Evolutionary conservation across 2,329 filamentous ascomycete genomes (phyloP).

Genomic region (Ophiocordyceps camponoti-rufipedis): DNA sequence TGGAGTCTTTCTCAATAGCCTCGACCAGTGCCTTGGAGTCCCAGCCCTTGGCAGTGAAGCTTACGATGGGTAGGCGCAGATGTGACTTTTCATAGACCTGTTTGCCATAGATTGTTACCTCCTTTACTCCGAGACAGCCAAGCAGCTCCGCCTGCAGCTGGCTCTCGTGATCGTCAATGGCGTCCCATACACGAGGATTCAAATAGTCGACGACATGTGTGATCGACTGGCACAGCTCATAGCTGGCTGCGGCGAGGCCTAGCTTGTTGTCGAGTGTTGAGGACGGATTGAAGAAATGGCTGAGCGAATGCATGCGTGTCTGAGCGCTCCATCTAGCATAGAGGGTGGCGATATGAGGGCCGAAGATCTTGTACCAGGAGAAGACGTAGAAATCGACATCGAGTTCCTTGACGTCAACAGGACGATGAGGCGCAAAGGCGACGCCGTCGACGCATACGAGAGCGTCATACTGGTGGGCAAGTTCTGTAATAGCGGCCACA

Average conservation of each 20-base stretch:
- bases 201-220: slow-evolving; percentile 45
- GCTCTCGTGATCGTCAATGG: slow-evolving; percentile 39
- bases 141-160: slow-evolving; percentile 40
- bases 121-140: slow-evolving; percentile 34
- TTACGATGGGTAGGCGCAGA: slow-evolving; percentile 45
- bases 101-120: slow-evolving; percentile 30
- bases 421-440: slow-evolving; percentile 55
- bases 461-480: slow-evolving; percentile 30
- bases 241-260: slow-evolving; percentile 48
- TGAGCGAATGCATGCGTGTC: slow-evolving; percentile 31
- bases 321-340: slow-evolving; percentile 44
- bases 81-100: slow-evolving; percentile 31
- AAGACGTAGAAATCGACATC: slow-evolving; percentile 65
- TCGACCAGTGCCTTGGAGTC: slow-evolving; percentile 40
- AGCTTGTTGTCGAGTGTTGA: slow-evolving; percentile 47
- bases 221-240: slow-evolving; percentile 49
- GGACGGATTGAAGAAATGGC: slow-evolving; percentile 49
- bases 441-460: slow-evolving; percentile 60
- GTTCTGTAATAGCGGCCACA: slow-evolving; percentile 33
- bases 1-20: slow-evolving; percentile 36
- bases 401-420: slow-evolving; percentile 47
- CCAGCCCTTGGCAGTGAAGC: slow-evolving; percentile 41
- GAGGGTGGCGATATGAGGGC: slow-evolving; percentile 54
- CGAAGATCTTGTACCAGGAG: slow-evolving; percentile 71
- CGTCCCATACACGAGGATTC: slow-evolving; percentile 26